Conservation (phyloP, 768 basidiomycete species). For the Tylopilus cervinicoccineus region DNA sequence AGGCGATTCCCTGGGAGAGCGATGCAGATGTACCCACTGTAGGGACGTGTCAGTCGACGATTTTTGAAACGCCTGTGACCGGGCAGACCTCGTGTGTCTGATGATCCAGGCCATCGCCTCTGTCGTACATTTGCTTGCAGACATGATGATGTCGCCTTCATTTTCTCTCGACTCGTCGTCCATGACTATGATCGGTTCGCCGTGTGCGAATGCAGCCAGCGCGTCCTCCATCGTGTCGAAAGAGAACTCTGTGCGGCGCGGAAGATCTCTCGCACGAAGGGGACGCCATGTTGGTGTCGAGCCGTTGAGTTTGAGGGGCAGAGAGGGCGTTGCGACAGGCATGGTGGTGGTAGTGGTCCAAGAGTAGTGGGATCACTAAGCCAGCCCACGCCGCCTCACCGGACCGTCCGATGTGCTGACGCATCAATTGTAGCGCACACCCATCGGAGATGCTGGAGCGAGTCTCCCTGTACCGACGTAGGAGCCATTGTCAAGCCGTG, state of each 20-base stretch:
- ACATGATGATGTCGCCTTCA: slow-evolving; percentile 93
- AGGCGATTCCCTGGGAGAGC: slow-evolving; percentile 76
- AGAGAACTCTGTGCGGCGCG: slow-evolving; percentile 39
- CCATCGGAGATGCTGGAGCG: too few relatives aligned
- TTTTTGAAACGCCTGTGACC: background rate
- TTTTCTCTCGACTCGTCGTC: slow-evolving; percentile 96
- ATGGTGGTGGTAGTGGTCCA: too few relatives aligned
- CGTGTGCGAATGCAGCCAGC: slow-evolving; percentile 65
- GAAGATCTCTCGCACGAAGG: slow-evolving; percentile 15
- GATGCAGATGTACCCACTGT: slow-evolving; percentile 94
- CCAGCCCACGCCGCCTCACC: too few relatives aligned
- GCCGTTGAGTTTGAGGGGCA: slow-evolving; percentile 11
- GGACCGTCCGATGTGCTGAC: too few relatives aligned
- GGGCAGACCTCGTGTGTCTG: slow-evolving; percentile 84
- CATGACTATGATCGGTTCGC: slow-evolving; percentile 95
- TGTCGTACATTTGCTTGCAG: slow-evolving; percentile 78
- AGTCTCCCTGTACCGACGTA: too few relatives aligned
- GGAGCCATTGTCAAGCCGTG: too few relatives aligned
- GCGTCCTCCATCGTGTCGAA: slow-evolving; percentile 85
- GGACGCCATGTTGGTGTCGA: slow-evolving; percentile 19
- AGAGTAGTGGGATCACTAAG: too few relatives aligned
- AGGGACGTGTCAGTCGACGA: slow-evolving; percentile 11
- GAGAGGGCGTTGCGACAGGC: slow-evolving; percentile 2
- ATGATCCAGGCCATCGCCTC: slow-evolving; percentile 99
- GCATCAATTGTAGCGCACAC: too few relatives aligned